A percentile compares a stretch with the other conserved stretches of the same genome.
Evolutionary conservation across 345 rosid genomes (phyloP).

Genomic region (Populus pruinosa): DNA sequence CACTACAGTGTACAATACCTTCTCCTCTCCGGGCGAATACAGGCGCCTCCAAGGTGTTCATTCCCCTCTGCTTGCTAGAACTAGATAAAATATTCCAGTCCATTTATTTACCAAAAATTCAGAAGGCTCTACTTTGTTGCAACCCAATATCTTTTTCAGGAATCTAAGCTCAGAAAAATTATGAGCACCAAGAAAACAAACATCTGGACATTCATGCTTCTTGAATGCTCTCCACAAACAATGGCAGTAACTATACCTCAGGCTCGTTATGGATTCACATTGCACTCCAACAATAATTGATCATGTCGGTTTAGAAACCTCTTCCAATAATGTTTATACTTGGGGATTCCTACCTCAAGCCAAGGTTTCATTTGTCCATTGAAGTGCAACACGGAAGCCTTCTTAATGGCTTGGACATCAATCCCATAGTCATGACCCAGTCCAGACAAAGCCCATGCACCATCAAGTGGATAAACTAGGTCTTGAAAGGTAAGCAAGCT

Average conservation of each 20-base stretch:
- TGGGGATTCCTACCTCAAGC: constrained; percentile 33
- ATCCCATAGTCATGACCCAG: constrained; percentile 28
- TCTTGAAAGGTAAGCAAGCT: constrained; percentile 30
- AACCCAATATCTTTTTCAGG: constrained; percentile 19
- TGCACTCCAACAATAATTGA: constrained; percentile 17
- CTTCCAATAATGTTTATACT: constrained; percentile 31
- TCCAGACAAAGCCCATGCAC: constrained; percentile 24
- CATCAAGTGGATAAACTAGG: constrained; percentile 22
- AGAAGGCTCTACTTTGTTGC: constrained; percentile 14
- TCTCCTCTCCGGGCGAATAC: constrained; percentile 8
- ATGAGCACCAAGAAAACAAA: constrained; percentile 15
- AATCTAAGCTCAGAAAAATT: constrained; percentile 23
- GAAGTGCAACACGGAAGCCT: constrained; percentile 31
- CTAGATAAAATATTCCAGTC: not conserved
- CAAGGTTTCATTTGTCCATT: constrained; percentile 38
- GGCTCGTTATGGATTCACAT: constrained; percentile 43
- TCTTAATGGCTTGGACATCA: constrained; percentile 15
- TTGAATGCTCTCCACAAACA: constrained; percentile 5
- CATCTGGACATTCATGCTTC: constrained; percentile 11
- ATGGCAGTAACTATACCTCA: constrained; percentile 9
- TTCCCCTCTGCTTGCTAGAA: constrained; percentile 20
- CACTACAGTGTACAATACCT: constrained; percentile 8
- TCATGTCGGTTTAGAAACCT: constrained; percentile 21
- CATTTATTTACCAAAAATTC: constrained; percentile 28
- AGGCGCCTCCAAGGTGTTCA: constrained; percentile 8